Base-by-base conservation (phyloP, 495 filamentous ascomycete species). In the Hyaloscypha finlandica region DNA sequence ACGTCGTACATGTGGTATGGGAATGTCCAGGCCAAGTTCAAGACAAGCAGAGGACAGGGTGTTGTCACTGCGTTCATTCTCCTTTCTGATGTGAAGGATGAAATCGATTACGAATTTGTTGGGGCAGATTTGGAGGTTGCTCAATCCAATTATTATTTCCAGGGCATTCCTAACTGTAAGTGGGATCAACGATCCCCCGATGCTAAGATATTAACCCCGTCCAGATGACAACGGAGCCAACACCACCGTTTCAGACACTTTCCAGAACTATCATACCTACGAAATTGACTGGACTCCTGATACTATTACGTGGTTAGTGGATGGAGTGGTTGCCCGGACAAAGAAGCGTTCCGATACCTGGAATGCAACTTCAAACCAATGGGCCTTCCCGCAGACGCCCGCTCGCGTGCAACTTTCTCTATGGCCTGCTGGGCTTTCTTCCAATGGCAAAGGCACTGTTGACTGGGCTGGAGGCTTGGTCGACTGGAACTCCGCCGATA, bases 1-100 rank as follows among this genome's bases (percentile, higher is more conserved):
- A 94, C 92, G 62, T 83, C 87, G 63, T 97, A 98, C 76, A 89
- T 99, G 79, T 98, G 94, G 96, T 99, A 99, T 76, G 95, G 95
- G 73, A 96, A 90, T 77, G 86, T 98, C 69, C 90, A 88, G 72
- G 93, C 91, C 20, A 90, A 81, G 31, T 81, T 99, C 77, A 97
- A 93, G 85, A 94, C 92, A 8, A 90, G 89, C 65, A 87, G 90
- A 71, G 94, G 92, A 53, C 76, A 80, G 33, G 95, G 95, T 81
- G 95, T 98, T 37, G 92, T 99, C 6, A 93, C 93, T 25, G 95
- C 94, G 16, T 99, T 99, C 76, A 98, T 99, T 76, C 81, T 98
- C 70, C 84, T 97, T 71, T 90, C 89, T 37, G 95, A 98, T 75
- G 90, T 95, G 72, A 96, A 97, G 81, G 95, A 99, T 74, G 95